These are phyloP conservation scores for Maudiozyma serrabonitensis DNA, from an alignment of 805 yeast species.

Conservation along the genomic window DNA sequence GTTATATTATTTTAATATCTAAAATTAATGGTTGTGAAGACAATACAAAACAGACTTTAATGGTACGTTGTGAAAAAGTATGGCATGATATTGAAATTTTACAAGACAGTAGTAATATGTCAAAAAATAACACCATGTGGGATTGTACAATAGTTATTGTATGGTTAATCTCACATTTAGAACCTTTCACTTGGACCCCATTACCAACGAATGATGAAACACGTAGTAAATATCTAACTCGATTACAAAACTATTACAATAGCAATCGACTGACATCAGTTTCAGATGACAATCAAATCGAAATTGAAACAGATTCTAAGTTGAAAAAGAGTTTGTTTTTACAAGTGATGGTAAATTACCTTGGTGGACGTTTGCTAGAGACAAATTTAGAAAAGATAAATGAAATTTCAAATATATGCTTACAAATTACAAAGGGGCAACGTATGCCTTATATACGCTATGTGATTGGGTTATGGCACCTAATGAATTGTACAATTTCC, in stretches of 20 bases:
- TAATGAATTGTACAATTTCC: conserved; percentile 25
- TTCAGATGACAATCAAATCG: background rate
- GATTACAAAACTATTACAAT: conserved; percentile 14
- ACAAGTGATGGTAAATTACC: conserved; percentile 21
- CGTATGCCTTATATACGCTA: conserved; percentile 14
- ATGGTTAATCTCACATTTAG: conserved; percentile 25
- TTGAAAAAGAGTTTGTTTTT: conserved; percentile 22
- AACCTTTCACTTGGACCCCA: conserved; percentile 24
- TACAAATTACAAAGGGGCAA: conserved; percentile 18
- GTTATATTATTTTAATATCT: conserved; percentile 14
- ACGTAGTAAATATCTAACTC: conserved; percentile 11
- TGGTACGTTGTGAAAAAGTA: conserved; percentile 7
- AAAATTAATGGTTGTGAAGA: conserved; percentile 5
- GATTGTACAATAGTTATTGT: conserved; percentile 20
- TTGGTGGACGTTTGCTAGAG: conserved; percentile 24
- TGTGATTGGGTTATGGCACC: conserved; percentile 26
- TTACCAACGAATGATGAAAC: conserved; percentile 21
- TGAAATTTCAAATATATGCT: conserved; percentile 21
- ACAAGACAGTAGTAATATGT: conserved; percentile 8
- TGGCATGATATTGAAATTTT: conserved; percentile 15
- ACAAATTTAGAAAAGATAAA: conserved; percentile 21
- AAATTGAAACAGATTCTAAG: conserved; percentile 3
- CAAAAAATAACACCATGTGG: conserved; percentile 16
- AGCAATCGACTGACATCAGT: conserved; percentile 13
- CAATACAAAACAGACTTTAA: conserved; percentile 6